Base-by-base conservation (phyloP, 768 basidiomycete genomes). In the Tylopilus plumbeoviolaceoides region DNA sequence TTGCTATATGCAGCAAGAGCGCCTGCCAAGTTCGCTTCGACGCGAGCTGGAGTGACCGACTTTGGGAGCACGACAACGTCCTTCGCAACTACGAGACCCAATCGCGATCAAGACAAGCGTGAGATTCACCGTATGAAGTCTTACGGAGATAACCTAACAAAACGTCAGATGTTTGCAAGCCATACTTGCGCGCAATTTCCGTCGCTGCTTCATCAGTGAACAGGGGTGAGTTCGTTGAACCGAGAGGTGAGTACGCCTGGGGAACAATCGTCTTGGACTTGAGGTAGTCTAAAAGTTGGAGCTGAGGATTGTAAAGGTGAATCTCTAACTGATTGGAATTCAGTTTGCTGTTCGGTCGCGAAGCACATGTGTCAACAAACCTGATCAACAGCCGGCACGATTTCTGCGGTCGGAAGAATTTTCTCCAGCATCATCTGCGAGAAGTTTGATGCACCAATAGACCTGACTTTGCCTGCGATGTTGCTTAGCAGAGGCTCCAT, bases 201-300 rank as follows among this genome's bases (percentile, higher is more conserved):
- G 70, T 56, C 8, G 87, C 82, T 4, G 77, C 73, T 47, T 83
- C 79, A 59, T 93, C 89, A 7, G 63, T 64, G 31, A 91, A 65
- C 7, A 92, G 71, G 8, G 86, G 87, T 2, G 85, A 80, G 59
- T 78, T 76, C 11, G 81, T 76, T 9, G 83, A 87, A 33, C 84
- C 89, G 14, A 92, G 80, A 9, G 91, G 90, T 8, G 87, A 91
- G 67, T 89, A 93, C 1, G 91, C 90, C 66, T 90, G 78, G 0
- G 87, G 76, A 46, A 83, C 71, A 60, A 93, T 91, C 18, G 73
- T 75, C 64, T 90, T 83, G 17, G 76, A 73, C 63, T 77, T 76
- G 57, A 88, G 73, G 70, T 80, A 91, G 11, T 73, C 71, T 39
- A 83, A 50, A 45, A 91, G 78, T 46, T 82, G 76, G 69, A 82